Base-by-base conservation (phyloP, 192 early-diverging fungal species). In the Podila epigama region DNA sequence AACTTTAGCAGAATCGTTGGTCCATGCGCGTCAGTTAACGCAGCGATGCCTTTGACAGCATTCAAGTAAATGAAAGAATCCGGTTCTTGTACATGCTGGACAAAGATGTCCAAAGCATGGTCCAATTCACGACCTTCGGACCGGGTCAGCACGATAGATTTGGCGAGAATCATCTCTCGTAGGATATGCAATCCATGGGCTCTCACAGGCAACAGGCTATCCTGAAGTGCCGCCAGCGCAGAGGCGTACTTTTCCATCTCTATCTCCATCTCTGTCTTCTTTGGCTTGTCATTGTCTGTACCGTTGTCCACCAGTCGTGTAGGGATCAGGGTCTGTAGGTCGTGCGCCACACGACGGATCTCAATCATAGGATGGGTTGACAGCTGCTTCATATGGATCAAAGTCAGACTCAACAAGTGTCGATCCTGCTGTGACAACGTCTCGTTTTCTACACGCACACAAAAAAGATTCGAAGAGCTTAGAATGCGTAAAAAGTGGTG, bases 41-140 rank as follows among this genome's bases (percentile, higher is more conserved):
- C 85, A 5, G 92, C 83, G 11, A 96, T 83, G 3, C 95, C 94
- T 59, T 93, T 92, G 59, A 98, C 87, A 9, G 96, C 94, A 79
- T 97, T 97, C 34, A 98, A 85, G 62, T 98, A 95, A 33, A 97
- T 89, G 70, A 93, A 98, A 68, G 93, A 93, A 66, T 98, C 97
- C 11, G 89, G 85, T 50, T 93, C 87, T 44, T 88, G 80, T 5
- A 94, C 66, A 80, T 91, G 84, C 41, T 94, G 87, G 2, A 95
- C 78, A 87, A 97, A 97, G 6, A 96, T 81, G 58, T 86, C 86
- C 27, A 94, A 81, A 0, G 91, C 81, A 6, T 88, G 84, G 25
- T 89, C 88, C 13, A 97, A 60, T 44, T 88, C 73, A 27, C 73
- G 42, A 1, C 29, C 52, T 15, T 63, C 65, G 7, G 64, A 56